Evolutionary conservation across 2,329 filamentous ascomycete genomes (phyloP), one percentile per base, ranked within the genome.

Genomic region (Paradendryphiella salina): DNA sequence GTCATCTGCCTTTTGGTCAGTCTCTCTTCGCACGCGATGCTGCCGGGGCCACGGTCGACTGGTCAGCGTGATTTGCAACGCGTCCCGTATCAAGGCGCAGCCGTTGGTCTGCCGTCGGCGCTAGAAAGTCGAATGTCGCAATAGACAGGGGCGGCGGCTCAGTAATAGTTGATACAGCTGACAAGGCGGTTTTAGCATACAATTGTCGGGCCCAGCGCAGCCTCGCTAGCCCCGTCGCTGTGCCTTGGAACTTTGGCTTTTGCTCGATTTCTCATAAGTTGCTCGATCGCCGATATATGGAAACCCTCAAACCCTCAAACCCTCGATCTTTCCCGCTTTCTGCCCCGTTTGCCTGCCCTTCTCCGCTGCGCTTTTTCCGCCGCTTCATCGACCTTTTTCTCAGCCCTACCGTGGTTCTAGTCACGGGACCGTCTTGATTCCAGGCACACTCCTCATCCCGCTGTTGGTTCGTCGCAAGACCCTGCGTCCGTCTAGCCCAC

Each of bases 71-170:
- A 39, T 39, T 20, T 14, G 20, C 21, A 11, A 28, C 17, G 15
- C 20, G 18, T 20, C 13, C 26, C 40, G 29, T 34, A 20, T 36
- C 35, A 20, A 32, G 10, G 37, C 32, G 44, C 33, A 48, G 49
- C 49, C 44, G 49, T 52, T 52, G 49, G 33, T 37, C 28, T 38
- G 44, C 31, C 49, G 18, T 21, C 17, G 26, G 29, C 49, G 38
- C 49, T 52, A 52, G 20, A 38, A 15, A 15, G 20, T 13, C 28
- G 26, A 52, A 52, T 52, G 49, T 52, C 49, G 49, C 49, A 47
- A 52, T 52, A 32, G 37, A 52, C 49, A 52, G 49, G 44, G 43
- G 32, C 46, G 15, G 15, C 20, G 37, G 23, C 33, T 15, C 46
- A 34, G 35, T 38, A 23, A 43, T 49, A 23, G 46, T 32, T 32